phyloP scores from a whole-genome alignment of 2,329 filamentous ascomycete species.

The Aureobasidium sp. region DNA sequence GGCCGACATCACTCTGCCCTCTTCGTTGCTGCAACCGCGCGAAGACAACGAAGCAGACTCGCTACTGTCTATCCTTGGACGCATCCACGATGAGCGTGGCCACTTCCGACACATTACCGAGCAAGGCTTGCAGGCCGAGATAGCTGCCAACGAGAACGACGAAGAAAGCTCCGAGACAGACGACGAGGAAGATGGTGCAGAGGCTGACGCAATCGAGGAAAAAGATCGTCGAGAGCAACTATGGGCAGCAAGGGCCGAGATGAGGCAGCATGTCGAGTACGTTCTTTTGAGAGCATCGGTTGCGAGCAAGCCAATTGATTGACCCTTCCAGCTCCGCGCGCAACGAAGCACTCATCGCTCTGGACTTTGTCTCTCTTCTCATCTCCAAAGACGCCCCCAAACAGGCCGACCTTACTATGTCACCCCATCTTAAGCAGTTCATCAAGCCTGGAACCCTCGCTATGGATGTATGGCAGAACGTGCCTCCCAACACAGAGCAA shows the following conservation, averaged over 20 bases:
- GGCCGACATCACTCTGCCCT: constrained; percentile 16
- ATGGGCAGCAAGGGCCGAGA: constrained; percentile 33
- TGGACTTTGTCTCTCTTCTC: constrained; percentile 78
- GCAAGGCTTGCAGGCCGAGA: constrained; percentile 61
- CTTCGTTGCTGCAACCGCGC: constrained; percentile 52
- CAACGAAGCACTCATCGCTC: constrained; percentile 59
- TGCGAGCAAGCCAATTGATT: background rate
- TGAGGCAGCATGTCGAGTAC: constrained; percentile 36
- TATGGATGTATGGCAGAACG: constrained; percentile 53
- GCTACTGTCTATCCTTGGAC: constrained; percentile 68
- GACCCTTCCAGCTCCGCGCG: constrained; percentile 36
- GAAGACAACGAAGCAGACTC: constrained; percentile 49
- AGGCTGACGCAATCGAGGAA: background rate
- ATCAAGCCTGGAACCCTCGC: constrained; percentile 71
- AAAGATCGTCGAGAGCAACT: constrained; percentile 35
- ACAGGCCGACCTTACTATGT: constrained; percentile 63
- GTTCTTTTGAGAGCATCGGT: constrained; percentile 3
- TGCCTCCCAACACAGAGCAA: constrained; percentile 49
- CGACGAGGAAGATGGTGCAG: constrained; percentile 29
- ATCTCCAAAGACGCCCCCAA: constrained; percentile 74
- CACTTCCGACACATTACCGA: constrained; percentile 78
- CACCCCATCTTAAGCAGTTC: constrained; percentile 59
- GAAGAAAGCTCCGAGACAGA: constrained; percentile 37
- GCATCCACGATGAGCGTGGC: constrained; percentile 70
- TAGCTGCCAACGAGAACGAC: constrained; percentile 39